These are phyloP conservation scores for Cladosporium halotolerans DNA, from an alignment of 2,329 filamentous ascomycete genomes.

Conservation along the genomic window DNA sequence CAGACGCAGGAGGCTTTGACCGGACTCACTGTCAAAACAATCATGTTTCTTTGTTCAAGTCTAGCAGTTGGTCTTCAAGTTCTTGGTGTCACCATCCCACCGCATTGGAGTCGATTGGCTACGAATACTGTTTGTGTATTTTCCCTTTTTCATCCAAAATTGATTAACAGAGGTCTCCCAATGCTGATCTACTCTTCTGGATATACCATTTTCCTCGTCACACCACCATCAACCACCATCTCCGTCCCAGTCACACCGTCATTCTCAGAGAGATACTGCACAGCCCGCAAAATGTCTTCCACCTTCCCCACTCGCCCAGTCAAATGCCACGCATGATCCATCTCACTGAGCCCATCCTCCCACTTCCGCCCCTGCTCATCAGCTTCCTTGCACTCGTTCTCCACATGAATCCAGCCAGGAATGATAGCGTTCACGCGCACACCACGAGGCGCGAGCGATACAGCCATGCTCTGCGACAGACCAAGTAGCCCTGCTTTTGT, in stretches of 20 bases:
- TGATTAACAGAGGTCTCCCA: too few species aligned
- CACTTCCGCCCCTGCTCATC: constrained; percentile 38
- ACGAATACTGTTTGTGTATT: too few species aligned
- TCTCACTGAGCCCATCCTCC: constrained; percentile 42
- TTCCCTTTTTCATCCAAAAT: too few species aligned
- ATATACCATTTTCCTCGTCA: constrained; percentile 42
- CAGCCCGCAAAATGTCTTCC: constrained; percentile 39
- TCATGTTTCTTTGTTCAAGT: too few species aligned
- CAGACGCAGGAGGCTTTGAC: too few species aligned
- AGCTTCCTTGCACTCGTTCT: constrained; percentile 36
- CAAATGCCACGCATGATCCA: constrained; percentile 46
- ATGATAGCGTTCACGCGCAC: constrained; percentile 46
- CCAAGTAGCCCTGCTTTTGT: constrained; percentile 48
- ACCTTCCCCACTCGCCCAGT: constrained; percentile 46
- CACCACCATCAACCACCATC: constrained; percentile 42
- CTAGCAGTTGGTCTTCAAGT: too few species aligned
- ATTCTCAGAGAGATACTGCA: constrained; percentile 36
- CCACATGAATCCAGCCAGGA: constrained; percentile 49
- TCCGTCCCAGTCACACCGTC: constrained; percentile 42
- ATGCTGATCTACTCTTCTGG: constrained; percentile 21
- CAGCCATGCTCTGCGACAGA: constrained; percentile 44
- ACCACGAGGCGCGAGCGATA: constrained; percentile 38
- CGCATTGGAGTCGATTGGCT: too few species aligned
- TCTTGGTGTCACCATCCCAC: too few species aligned
- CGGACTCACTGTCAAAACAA: too few species aligned